phyloP scores from a whole-genome alignment of 73 alveolate genomes.

The Blepharisma stoltei region DNA sequence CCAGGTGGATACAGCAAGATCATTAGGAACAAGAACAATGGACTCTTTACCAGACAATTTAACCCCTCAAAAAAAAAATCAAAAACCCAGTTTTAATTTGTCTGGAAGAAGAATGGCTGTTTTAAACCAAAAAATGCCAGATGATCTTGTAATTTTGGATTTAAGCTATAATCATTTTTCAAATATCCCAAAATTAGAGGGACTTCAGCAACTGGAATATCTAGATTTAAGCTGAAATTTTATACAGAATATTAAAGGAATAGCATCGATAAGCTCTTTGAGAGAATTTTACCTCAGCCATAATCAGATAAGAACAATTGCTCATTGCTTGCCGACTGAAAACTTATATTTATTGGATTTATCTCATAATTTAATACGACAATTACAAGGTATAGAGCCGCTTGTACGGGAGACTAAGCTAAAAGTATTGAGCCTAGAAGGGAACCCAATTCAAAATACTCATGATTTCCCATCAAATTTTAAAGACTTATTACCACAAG shows the following conservation, averaged over 20 bases:
- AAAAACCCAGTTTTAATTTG: background rate
- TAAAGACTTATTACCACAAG: too few relatives aligned
- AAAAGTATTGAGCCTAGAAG: background rate
- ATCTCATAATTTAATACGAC: background rate
- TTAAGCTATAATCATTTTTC: background rate
- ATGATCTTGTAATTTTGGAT: background rate
- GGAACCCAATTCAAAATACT: background rate
- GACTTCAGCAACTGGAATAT: background rate
- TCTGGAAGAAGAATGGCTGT: constrained; percentile 10
- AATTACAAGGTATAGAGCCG: background rate
- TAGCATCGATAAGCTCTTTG: background rate
- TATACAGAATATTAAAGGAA: background rate
- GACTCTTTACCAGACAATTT: background rate
- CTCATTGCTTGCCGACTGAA: background rate
- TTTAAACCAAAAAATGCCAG: background rate
- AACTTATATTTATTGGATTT: background rate
- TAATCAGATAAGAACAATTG: background rate
- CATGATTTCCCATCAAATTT: too few relatives aligned
- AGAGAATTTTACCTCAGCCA: constrained; percentile 18
- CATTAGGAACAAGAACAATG: constrained; percentile 7
- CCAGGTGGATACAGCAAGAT: constrained; percentile 2
- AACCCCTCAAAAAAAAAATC: background rate
- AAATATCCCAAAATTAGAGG: constrained; percentile 17
- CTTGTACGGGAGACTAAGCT: background rate
- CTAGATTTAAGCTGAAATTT: constrained; percentile 3